These are phyloP conservation scores for Exophiala sp. DNA, from an alignment of 2,329 filamentous ascomycete genomes.

Conservation along the genomic window DNA sequence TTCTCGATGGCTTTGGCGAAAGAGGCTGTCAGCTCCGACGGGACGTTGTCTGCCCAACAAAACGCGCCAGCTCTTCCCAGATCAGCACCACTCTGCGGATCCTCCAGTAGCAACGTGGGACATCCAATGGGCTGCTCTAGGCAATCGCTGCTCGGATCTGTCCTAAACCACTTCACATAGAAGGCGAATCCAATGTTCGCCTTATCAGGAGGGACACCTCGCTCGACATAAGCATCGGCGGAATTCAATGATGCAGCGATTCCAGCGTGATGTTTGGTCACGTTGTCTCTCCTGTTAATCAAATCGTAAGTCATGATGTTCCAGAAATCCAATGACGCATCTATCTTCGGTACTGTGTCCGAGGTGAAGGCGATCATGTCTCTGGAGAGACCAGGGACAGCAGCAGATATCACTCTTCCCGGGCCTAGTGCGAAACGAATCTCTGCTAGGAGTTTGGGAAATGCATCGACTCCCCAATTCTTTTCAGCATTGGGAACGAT, in stretches of 20 bases:
- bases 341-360: slow-evolving; percentile 57
- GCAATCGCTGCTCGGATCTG: slow-evolving; percentile 49
- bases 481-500: slow-evolving; percentile 51
- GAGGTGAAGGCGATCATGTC: slow-evolving; percentile 68
- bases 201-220: slow-evolving; percentile 54
- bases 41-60: slow-evolving; percentile 45
- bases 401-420: slow-evolving; percentile 61
- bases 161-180: slow-evolving; percentile 66
- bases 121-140: slow-evolving; percentile 53
- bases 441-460: slow-evolving; percentile 57
- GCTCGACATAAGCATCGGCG: slow-evolving; percentile 57
- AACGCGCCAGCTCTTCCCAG: slow-evolving; percentile 50
- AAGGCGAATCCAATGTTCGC: slow-evolving; percentile 66
- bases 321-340: slow-evolving; percentile 60
- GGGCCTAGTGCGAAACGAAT: slow-evolving; percentile 57
- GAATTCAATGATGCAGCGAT: slow-evolving; percentile 53
- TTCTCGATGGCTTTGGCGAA: slow-evolving; percentile 55
- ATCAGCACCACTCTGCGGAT: slow-evolving; percentile 57
- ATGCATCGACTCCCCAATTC: slow-evolving; percentile 58
- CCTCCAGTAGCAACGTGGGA: slow-evolving; percentile 57
- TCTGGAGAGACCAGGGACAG: slow-evolving; percentile 58
- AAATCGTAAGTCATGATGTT: slow-evolving; percentile 72
- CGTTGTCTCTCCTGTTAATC: slow-evolving; percentile 64
- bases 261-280: slow-evolving; percentile 64
- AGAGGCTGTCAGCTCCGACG: slow-evolving; percentile 40